Conservation (phyloP, 805 yeast genomes). For the Tetrapisispora pingtungensis region DNA sequence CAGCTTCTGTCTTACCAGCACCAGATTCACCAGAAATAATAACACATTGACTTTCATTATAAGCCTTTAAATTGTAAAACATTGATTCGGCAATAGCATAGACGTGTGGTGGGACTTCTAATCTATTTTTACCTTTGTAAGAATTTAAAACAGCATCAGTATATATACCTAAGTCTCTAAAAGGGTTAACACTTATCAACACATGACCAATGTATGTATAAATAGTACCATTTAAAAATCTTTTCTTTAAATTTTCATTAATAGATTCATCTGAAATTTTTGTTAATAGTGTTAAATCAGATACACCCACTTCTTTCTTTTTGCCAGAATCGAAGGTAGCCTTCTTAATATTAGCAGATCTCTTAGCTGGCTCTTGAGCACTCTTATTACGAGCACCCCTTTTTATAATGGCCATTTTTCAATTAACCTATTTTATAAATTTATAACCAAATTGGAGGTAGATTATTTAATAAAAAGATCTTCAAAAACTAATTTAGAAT, state of each 20-base stretch:
- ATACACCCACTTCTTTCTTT: constrained; percentile 96
- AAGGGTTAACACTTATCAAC: constrained; percentile 91
- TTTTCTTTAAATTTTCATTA: constrained; percentile 78
- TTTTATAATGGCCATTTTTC: constrained; percentile 62
- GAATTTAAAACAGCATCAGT: constrained; percentile 65
- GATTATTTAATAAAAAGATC: too few species aligned
- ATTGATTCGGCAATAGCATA: constrained; percentile 95
- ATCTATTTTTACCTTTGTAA: constrained; percentile 83
- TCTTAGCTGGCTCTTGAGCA: constrained; percentile 44
- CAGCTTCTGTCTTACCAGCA: constrained; percentile 97
- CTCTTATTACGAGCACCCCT: constrained; percentile 57
- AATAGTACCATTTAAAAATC: constrained; percentile 82
- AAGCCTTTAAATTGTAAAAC: constrained; percentile 91
- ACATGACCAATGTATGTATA: constrained; percentile 93
- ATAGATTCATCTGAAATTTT: constrained; percentile 86
- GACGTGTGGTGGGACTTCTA: constrained; percentile 97
- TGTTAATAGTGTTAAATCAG: constrained; percentile 82
- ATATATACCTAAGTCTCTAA: constrained; percentile 91
- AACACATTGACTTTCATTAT: constrained; percentile 92
- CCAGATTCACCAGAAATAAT: constrained; percentile 97
- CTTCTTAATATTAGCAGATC: constrained; percentile 54
- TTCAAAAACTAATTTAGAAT: too few species aligned
- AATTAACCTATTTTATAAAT: neutral
- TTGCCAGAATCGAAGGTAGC: constrained; percentile 82
- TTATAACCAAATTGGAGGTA: too few species aligned